Percentiles rank a stretch among this genome's conserved stretches.
phyloP scores from a whole-genome alignment of 2,329 filamentous ascomycete genomes.

The Penicillium brevicompactum region DNA sequence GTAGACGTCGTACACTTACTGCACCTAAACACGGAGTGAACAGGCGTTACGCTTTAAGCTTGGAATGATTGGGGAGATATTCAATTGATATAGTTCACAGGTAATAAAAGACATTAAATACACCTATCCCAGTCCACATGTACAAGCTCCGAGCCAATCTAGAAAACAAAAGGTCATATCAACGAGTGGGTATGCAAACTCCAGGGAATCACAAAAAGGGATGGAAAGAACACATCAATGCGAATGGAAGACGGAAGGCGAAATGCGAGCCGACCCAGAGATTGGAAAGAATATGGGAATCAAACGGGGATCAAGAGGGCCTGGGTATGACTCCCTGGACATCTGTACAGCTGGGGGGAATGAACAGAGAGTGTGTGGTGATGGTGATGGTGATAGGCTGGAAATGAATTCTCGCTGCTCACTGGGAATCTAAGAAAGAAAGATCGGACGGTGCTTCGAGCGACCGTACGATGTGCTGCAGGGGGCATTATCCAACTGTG shows the following conservation, averaged over 20 bases:
- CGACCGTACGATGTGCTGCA: slow-evolving; percentile 9
- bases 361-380: neutral
- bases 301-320: neutral
- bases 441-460: slow-evolving; percentile 11
- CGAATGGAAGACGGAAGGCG: slow-evolving; percentile 8
- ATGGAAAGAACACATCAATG: slow-evolving; percentile 8
- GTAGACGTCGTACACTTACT: too few relatives aligned
- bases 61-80: neutral
- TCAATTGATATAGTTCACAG: neutral
- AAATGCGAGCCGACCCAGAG: slow-evolving; percentile 7
- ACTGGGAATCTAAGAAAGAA: slow-evolving; percentile 27
- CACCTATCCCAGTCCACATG: slow-evolving; percentile 3
- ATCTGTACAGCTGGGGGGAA: slow-evolving; percentile 20
- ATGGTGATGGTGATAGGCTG: neutral
- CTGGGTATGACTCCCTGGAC: slow-evolving; percentile 4
- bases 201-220: slow-evolving; percentile 13
- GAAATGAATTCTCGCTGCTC: slow-evolving; percentile 18
- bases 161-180: slow-evolving; percentile 17
- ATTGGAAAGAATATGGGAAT: neutral
- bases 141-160: slow-evolving; percentile 18
- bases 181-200: slow-evolving; percentile 24
- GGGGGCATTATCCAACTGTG: neutral
- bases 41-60: too few relatives aligned
- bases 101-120: slow-evolving; percentile 11
- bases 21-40: too few relatives aligned